Evolutionary conservation across 345 rosid genomes (phyloP).

Genomic region (Punica granatum): DNA sequence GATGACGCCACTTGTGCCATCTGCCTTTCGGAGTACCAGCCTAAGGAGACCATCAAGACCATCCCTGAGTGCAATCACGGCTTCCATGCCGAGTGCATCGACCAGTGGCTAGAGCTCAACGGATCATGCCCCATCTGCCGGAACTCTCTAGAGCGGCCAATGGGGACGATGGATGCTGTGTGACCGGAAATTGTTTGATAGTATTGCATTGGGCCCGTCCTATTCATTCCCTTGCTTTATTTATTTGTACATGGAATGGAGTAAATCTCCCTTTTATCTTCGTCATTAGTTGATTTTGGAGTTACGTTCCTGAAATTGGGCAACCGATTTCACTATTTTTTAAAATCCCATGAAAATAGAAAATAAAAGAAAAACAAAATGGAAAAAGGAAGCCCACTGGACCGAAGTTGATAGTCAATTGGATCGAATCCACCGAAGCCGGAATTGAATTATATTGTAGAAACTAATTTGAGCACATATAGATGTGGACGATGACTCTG

Average conservation of each 20-base stretch:
- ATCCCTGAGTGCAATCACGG: conserved; percentile 28
- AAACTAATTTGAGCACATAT: too few species aligned
- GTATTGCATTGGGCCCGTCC: too few species aligned
- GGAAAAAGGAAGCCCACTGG: not conserved
- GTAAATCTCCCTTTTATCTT: too few species aligned
- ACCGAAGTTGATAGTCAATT: not conserved
- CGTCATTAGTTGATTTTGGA: too few species aligned
- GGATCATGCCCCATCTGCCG: conserved; percentile 20
- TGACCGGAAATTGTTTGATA: not conserved
- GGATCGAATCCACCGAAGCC: not conserved
- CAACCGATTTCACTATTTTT: too few species aligned
- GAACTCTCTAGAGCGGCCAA: not conserved
- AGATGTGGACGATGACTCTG: too few species aligned
- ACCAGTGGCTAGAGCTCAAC: conserved; percentile 16
- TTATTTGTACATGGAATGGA: too few species aligned
- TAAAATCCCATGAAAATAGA: too few species aligned
- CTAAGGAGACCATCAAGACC: conserved; percentile 28
- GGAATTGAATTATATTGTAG: too few species aligned
- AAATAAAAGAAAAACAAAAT: too few species aligned
- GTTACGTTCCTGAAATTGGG: too few species aligned
- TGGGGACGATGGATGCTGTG: not conserved
- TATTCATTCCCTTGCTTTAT: too few species aligned
- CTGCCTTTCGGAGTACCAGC: conserved; percentile 33
- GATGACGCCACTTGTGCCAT: conserved; percentile 35
- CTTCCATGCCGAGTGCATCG: conserved; percentile 19